These are phyloP conservation scores for Cladosporium velox DNA, from an alignment of 2,329 filamentous ascomycete genomes.

Conservation along the genomic window DNA sequence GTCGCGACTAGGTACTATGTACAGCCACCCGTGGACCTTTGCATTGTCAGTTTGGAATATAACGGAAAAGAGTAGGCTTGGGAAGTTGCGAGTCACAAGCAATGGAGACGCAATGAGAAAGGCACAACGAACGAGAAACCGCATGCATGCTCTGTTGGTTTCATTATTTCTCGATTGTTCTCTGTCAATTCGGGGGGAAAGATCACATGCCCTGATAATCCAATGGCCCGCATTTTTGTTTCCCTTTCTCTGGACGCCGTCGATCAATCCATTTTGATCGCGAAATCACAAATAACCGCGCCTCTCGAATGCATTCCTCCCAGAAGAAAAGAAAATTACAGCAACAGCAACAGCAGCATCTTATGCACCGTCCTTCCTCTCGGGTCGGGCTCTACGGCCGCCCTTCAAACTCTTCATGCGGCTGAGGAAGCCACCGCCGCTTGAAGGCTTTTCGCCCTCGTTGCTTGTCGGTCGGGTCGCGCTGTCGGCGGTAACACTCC, in stretches of 20 bases:
- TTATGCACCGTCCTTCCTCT: conserved; percentile 26
- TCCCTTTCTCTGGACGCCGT: background rate
- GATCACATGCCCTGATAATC: conserved; percentile 5
- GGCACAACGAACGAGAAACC: too few relatives aligned
- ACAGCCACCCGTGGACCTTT: too few relatives aligned
- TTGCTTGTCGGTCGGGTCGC: conserved; percentile 14
- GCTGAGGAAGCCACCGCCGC: conserved; percentile 66
- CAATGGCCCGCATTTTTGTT: background rate
- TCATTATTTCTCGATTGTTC: background rate
- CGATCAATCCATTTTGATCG: background rate
- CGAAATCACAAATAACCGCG: background rate
- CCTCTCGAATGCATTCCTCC: background rate
- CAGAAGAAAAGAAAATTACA: background rate
- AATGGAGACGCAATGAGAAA: too few relatives aligned
- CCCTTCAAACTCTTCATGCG: conserved; percentile 83
- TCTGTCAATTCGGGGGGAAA: background rate
- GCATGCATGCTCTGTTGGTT: too few relatives aligned
- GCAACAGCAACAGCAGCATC: background rate
- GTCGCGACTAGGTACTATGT: too few relatives aligned
- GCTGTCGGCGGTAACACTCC: conserved; percentile 57
- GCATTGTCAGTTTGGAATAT: too few relatives aligned
- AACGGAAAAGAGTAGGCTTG: too few relatives aligned
- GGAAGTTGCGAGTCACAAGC: too few relatives aligned
- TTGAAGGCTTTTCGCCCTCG: conserved; percentile 16
- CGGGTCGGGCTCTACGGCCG: conserved; percentile 53